Conservation (phyloP, 2,329 filamentous ascomycete genomes). For the Colletotrichum tropicale region DNA sequence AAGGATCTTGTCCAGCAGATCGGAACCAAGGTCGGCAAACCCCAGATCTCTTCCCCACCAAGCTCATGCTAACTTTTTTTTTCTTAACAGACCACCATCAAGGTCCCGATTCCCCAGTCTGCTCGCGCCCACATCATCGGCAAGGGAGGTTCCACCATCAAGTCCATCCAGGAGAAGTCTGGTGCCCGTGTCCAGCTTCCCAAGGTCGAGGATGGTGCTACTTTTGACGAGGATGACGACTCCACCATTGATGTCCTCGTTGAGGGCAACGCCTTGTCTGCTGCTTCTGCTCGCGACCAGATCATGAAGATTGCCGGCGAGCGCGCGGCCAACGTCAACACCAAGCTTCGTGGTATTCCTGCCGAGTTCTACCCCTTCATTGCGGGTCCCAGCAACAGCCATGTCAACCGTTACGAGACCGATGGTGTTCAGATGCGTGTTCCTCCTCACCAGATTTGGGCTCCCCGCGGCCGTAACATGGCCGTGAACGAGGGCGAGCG, state of each 20-base stretch:
- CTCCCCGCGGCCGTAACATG: slow-evolving; percentile 34
- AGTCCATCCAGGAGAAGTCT: slow-evolving; percentile 85
- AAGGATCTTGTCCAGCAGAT: slow-evolving; percentile 90
- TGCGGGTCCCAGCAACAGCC: slow-evolving; percentile 75
- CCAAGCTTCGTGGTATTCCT: slow-evolving; percentile 83
- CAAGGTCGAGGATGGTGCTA: slow-evolving; percentile 69
- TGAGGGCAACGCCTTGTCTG: slow-evolving; percentile 89
- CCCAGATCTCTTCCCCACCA: not conserved
- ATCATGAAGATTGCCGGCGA: slow-evolving; percentile 90
- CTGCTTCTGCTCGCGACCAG: slow-evolving; percentile 80
- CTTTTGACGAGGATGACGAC: slow-evolving; percentile 73
- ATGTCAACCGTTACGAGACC: slow-evolving; percentile 71
- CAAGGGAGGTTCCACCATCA: slow-evolving; percentile 87
- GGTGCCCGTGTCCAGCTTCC: slow-evolving; percentile 91
- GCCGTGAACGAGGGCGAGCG: slow-evolving; percentile 55
- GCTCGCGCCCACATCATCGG: slow-evolving; percentile 92
- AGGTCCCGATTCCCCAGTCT: slow-evolving; percentile 81
- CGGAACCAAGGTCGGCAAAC: slow-evolving; percentile 74
- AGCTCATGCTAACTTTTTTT: not conserved
- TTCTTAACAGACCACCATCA: slow-evolving; percentile 56
- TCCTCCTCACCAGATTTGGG: slow-evolving; percentile 79
- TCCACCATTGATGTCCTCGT: slow-evolving; percentile 83
- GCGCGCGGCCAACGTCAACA: slow-evolving; percentile 79
- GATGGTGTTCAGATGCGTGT: slow-evolving; percentile 83
- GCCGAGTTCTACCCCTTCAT: slow-evolving; percentile 96